Evolutionary conservation across 2,329 filamentous ascomycete genomes (phyloP), one percentile per base, ranked within the genome.

Genomic region (Verticillium klebahnii): DNA sequence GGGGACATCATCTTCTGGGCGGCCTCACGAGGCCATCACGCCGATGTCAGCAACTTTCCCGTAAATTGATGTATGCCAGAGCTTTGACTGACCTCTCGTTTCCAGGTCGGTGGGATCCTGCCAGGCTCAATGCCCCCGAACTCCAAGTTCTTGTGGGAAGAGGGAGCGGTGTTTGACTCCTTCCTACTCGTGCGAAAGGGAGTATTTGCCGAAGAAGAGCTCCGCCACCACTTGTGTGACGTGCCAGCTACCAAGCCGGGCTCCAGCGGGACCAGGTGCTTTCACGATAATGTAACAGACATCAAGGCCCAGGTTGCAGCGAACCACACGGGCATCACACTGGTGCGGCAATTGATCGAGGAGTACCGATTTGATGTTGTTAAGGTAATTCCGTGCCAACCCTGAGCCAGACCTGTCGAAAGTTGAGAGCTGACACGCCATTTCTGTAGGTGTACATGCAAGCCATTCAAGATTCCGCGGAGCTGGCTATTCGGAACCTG

Each of bases 271-370:
- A 93, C 92, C 0, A 81, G 92, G 54, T 92, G 91, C 70, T 79
- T 96, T 1, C 87, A 85, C 11, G 92, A 96, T 73, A 96, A 96
- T 71, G 81, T 96, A 66, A 93, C 92, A 59, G 92, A 96, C 71
- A 80, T 96, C 50, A 93, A 93, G 73, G 92, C 92, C 0, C 92
- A 96, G 71, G 89, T 95, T 14, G 91, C 92, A 0, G 91, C 92
- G 14, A 96, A 96, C 69, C 89, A 92, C 68, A 93, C 93, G 68
- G 92, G 92, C 9, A 94, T 94, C 68, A 85, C 85, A 50, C 79
- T 94, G 19, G 92, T 93, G 66, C 84, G 82, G 54, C 81, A 83
- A 0, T 77, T 94, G 1, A 92, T 93, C 65, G 82, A 84, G 31
- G 90, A 94, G 67, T 92, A 92, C 67, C 85, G 87, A 8, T 84